These are phyloP conservation scores for Cyberlindnera nakhonratchasimensis DNA, from an alignment of 805 yeast species.

Conservation along the genomic window DNA sequence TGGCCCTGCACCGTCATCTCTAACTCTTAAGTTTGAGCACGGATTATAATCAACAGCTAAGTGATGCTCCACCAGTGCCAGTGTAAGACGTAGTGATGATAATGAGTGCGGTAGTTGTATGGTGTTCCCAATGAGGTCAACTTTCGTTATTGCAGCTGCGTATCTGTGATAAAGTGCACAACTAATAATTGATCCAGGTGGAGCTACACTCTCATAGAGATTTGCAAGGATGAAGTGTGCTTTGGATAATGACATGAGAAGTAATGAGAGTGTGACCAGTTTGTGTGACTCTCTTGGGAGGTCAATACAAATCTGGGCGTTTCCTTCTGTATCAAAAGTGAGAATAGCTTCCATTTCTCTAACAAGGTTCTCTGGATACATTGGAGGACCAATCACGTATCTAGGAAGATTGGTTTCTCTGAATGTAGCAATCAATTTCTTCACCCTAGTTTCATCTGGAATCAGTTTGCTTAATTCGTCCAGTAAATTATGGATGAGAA, in stretches of 20 bases:
- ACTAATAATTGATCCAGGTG: background rate
- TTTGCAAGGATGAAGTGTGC: background rate
- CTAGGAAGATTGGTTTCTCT: conserved; percentile 1
- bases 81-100: background rate
- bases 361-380: background rate
- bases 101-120: background rate
- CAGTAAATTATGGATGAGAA: background rate
- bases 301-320: background rate
- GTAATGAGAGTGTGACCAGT: background rate
- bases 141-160: conserved; percentile 1
- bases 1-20: background rate
- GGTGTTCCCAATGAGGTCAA: background rate
- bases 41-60: background rate
- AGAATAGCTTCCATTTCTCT: background rate
- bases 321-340: background rate
- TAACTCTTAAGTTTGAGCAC: background rate
- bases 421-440: background rate
- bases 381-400: conserved; percentile 2
- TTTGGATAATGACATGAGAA: background rate
- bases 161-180: background rate
- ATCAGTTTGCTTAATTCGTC: background rate
- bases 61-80: conserved; percentile 2
- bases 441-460: background rate
- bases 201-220: background rate
- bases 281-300: conserved; percentile 1